Conservation (phyloP, 106 monocot species). For the Xerophyta viscosa region DNA sequence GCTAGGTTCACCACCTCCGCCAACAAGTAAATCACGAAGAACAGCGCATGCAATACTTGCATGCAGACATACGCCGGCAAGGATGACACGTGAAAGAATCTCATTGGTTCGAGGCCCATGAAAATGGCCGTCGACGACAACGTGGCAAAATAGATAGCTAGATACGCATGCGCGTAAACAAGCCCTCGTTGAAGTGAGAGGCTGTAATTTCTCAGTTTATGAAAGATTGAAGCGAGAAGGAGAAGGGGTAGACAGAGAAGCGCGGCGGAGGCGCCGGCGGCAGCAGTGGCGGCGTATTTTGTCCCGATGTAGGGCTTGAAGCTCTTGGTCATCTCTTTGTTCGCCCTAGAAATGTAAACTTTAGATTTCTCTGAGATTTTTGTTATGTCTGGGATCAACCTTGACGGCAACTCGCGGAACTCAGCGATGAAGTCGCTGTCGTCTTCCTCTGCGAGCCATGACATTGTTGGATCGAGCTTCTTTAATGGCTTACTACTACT, state of each 20-base stretch:
- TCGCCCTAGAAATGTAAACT: constrained; percentile 57
- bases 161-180: constrained; percentile 57
- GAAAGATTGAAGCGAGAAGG: constrained; percentile 35
- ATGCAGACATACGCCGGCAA: constrained; percentile 52
- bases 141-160: constrained; percentile 72
- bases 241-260: constrained; percentile 49
- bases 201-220: constrained; percentile 4
- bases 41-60: constrained; percentile 64
- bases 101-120: constrained; percentile 70
- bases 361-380: constrained; percentile 67
- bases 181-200: constrained; percentile 48
- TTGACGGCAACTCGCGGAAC: constrained; percentile 67
- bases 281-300: constrained; percentile 50
- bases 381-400: constrained; percentile 58
- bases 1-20: constrained; percentile 32
- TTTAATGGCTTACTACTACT: no score
- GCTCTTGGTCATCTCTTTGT: constrained; percentile 38
- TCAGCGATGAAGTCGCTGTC: constrained; percentile 47
- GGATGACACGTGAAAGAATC: constrained; percentile 64
- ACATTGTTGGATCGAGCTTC: constrained; percentile 2
- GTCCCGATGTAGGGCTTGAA: constrained; percentile 61
- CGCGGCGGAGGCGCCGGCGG: constrained; percentile 33
- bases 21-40: constrained; percentile 49
- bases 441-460: constrained; percentile 17
- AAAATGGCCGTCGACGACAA: constrained; percentile 46